phyloP scores from a whole-genome alignment of 768 basidiomycete genomes.

The Pisolithus microcarpus region DNA sequence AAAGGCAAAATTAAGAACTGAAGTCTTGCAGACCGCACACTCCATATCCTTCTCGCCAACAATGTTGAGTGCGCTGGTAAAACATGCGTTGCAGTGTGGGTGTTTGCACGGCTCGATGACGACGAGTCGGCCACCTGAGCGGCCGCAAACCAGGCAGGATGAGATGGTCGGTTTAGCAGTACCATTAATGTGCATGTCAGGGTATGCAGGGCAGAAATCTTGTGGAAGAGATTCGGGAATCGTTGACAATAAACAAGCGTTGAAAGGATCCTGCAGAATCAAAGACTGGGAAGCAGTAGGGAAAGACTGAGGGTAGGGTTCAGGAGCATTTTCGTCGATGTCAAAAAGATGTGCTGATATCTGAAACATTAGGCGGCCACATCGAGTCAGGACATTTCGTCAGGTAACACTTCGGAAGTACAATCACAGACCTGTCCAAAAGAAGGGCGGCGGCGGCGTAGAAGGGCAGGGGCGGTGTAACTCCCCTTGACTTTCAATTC shows the following conservation, averaged over 20 bases:
- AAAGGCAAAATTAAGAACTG: conserved; percentile 65
- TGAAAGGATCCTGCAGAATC: conserved; percentile 39
- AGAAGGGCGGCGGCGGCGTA: conserved; percentile 35
- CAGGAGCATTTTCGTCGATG: conserved; percentile 66
- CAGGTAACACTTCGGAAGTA: not conserved
- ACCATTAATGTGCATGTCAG: conserved; percentile 18
- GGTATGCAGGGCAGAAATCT: conserved; percentile 13
- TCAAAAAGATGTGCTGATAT: conserved; percentile 57
- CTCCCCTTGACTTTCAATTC: conserved; percentile 63
- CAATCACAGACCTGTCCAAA: conserved; percentile 34
- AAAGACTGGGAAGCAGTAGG: conserved; percentile 27
- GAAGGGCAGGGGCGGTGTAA: conserved; percentile 62
- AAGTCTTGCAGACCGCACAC: conserved; percentile 69
- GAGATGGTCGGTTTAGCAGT: conserved; percentile 11
- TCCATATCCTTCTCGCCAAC: conserved; percentile 87
- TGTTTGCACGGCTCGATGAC: conserved; percentile 71
- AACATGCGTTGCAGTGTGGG: conserved; percentile 69
- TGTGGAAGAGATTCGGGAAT: conserved; percentile 25
- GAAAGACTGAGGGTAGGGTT: conserved; percentile 38
- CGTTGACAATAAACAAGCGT: conserved; percentile 26
- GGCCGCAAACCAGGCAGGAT: conserved; percentile 62
- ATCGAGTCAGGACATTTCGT: conserved; percentile 10
- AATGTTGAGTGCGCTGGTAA: conserved; percentile 83
- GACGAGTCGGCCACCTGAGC: conserved; percentile 42
- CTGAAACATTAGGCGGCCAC: conserved; percentile 17